Conservation (phyloP, 2,329 filamentous ascomycete genomes). For the Canariomyces notabilis region DNA sequence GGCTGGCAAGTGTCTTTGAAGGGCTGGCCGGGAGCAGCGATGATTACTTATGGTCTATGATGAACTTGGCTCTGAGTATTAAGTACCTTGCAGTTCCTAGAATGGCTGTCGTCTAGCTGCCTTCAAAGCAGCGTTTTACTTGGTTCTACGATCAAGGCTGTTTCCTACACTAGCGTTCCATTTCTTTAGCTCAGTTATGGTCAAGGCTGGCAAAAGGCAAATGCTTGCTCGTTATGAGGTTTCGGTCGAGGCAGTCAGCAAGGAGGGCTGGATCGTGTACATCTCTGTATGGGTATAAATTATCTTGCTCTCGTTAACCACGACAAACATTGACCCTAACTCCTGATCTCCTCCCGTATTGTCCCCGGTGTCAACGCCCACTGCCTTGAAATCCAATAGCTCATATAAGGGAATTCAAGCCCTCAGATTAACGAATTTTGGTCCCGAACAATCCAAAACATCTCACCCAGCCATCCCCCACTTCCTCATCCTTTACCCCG, state of each 20-base stretch:
- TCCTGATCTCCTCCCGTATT: no score
- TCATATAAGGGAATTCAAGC: no score
- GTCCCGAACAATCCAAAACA: conserved; percentile 26
- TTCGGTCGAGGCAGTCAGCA: neutral
- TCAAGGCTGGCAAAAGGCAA: neutral
- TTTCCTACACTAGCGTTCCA: neutral
- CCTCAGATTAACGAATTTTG: conserved; percentile 16
- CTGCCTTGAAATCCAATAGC: no score
- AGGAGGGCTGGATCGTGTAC: neutral
- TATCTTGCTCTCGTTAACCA: neutral
- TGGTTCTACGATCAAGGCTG: no score
- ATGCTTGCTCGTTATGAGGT: neutral
- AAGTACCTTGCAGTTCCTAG: no score
- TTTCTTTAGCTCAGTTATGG: neutral
- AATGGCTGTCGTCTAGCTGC: neutral
- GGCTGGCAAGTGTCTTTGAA: no score
- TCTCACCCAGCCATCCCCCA: conserved; percentile 29
- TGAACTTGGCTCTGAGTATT: no score
- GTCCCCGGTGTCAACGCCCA: no score
- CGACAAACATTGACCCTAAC: neutral
- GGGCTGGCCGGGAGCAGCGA: no score
- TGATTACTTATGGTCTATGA: neutral
- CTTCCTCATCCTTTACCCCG: conserved; percentile 43
- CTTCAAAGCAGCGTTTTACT: neutral
- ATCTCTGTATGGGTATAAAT: neutral